Percentiles rank a stretch among this genome's conserved stretches.
Conservation (phyloP, 2,329 filamentous ascomycete species). For the Lachnum nothofagi region DNA sequence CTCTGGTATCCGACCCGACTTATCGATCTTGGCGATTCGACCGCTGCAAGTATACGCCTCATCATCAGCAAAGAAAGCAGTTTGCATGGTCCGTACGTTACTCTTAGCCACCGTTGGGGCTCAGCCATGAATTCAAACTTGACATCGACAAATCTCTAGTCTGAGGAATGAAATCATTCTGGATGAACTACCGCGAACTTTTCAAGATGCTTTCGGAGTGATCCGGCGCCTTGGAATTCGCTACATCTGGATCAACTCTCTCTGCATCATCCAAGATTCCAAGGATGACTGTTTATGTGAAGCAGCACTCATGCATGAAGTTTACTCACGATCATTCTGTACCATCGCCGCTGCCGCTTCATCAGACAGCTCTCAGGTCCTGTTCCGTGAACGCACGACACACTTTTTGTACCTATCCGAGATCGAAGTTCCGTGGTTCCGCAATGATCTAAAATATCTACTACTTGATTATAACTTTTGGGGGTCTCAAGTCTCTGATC, state of each 20-base stretch:
- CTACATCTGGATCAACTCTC: slow-evolving; percentile 14
- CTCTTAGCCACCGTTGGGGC: slow-evolving; percentile 30
- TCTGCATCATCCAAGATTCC: slow-evolving; percentile 32
- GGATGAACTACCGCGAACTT: slow-evolving; percentile 20
- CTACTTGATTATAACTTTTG: no score
- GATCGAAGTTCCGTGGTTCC: no score
- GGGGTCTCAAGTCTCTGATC: no score
- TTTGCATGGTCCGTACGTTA: slow-evolving; percentile 13
- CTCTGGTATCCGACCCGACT: no score
- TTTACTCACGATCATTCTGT: slow-evolving; percentile 37
- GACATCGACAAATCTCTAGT: slow-evolving; percentile 3
- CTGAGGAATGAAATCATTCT: neutral
- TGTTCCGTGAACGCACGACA: no score
- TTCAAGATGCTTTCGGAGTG: slow-evolving; percentile 28
- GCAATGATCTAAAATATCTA: no score
- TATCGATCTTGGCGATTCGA: no score
- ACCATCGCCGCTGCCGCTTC: neutral
- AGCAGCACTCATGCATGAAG: slow-evolving; percentile 37
- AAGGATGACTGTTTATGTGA: slow-evolving; percentile 27
- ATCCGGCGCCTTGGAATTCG: slow-evolving; percentile 15
- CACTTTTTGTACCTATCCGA: no score
- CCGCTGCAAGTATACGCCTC: no score
- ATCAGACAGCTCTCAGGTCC: neutral
- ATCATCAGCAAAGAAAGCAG: neutral
- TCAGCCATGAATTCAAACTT: slow-evolving; percentile 7